These are phyloP conservation scores for Oenanthe javanica DNA, from an alignment of 140 eudicot species.

Conservation along the genomic window DNA sequence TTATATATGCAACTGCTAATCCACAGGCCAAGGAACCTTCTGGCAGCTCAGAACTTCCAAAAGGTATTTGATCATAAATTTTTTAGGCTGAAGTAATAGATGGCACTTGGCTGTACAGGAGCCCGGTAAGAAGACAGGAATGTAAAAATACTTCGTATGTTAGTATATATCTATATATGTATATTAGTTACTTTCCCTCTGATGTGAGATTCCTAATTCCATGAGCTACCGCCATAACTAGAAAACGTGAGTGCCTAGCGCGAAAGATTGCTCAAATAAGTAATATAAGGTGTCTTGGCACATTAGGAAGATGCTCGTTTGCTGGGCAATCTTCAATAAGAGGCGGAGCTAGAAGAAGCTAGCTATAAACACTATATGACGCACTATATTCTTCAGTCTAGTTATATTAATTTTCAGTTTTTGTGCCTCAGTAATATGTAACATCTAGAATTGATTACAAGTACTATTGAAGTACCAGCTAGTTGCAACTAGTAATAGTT, in stretches of 20 bases:
- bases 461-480: background rate
- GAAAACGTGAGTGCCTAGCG: too few relatives aligned
- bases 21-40: background rate
- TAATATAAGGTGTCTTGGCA: too few relatives aligned
- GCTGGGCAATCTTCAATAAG: too few relatives aligned
- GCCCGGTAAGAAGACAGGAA: background rate
- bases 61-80: background rate
- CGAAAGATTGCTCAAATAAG: too few relatives aligned
- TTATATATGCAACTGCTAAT: background rate
- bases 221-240: too few relatives aligned
- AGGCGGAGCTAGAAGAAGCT: too few relatives aligned
- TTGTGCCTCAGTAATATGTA: background rate
- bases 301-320: too few relatives aligned
- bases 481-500: background rate
- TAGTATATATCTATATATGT: background rate
- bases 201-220: too few relatives aligned
- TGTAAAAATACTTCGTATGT: background rate
- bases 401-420: background rate
- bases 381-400: too few relatives aligned
- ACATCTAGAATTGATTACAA: slow-evolving; percentile 1
- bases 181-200: too few relatives aligned
- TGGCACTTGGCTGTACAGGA: background rate
- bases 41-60: background rate
- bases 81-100: background rate
- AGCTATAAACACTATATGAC: too few relatives aligned